Percentiles rank a stretch among this genome's conserved stretches.
phyloP scores from a whole-genome alignment of 441 rosid genomes.

The Populus hybrid region DNA sequence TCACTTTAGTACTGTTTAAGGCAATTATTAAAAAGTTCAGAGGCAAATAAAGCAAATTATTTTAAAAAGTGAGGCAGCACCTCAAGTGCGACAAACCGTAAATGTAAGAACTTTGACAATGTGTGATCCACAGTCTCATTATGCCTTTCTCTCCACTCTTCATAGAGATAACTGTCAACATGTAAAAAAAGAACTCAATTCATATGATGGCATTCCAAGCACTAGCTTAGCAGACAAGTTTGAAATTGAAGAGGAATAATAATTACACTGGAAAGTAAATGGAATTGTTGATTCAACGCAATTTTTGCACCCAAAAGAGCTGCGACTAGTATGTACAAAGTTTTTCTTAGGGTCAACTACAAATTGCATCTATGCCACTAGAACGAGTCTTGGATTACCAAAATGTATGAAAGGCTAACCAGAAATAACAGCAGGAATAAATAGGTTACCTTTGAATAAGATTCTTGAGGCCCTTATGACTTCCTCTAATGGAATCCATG shows the following conservation, averaged over 20 bases:
- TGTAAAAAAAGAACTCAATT: constrained; percentile 1
- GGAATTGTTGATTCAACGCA: not conserved
- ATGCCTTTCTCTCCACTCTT: constrained; percentile 78
- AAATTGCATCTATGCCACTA: not conserved
- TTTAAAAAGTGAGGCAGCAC: constrained; percentile 35
- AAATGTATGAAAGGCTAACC: not conserved
- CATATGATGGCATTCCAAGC: not conserved
- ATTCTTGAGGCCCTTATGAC: constrained; percentile 68
- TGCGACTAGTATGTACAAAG: not conserved
- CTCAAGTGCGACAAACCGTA: constrained; percentile 62
- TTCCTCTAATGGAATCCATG: constrained; percentile 85
- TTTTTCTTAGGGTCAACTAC: not conserved
- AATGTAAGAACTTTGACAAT: constrained; percentile 38
- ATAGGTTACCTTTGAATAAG: constrained; percentile 59
- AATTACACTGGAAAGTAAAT: not conserved
- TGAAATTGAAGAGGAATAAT: not conserved
- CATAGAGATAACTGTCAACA: constrained; percentile 57
- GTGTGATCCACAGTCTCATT: constrained; percentile 29
- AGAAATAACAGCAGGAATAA: not conserved
- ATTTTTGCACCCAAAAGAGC: not conserved
- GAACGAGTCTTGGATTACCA: not conserved
- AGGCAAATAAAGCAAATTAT: not conserved
- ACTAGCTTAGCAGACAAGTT: not conserved
- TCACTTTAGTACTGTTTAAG: not conserved
- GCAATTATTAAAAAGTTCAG: not conserved